These are phyloP conservation scores for Globisporangium rhizosaccharum DNA, from an alignment of 352 stramenopile genomes.

Conservation along the genomic window DNA sequence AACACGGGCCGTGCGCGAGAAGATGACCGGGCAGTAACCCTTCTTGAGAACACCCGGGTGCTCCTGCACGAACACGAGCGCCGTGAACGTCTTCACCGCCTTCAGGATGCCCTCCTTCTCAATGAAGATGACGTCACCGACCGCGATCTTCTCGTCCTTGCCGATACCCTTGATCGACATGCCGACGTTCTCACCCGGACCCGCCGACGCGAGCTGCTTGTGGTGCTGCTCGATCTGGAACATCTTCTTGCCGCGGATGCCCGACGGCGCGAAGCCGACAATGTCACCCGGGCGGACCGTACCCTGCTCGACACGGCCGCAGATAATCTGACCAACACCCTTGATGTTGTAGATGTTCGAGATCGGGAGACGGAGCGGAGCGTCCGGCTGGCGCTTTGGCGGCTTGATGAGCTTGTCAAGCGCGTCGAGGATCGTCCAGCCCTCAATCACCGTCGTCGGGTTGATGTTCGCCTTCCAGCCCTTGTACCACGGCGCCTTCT, in stretches of 20 bases:
- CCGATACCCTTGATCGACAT: slow-evolving; percentile 78
- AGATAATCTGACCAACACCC: slow-evolving; percentile 75
- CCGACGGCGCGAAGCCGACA: slow-evolving; percentile 56
- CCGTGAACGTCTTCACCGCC: slow-evolving; percentile 64
- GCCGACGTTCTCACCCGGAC: slow-evolving; percentile 73
- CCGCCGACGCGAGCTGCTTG: slow-evolving; percentile 52
- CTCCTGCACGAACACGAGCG: slow-evolving; percentile 71
- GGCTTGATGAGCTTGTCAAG: slow-evolving; percentile 73
- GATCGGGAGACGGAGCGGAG: slow-evolving; percentile 59
- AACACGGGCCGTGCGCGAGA: slow-evolving; percentile 82
- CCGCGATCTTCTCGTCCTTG: slow-evolving; percentile 67
- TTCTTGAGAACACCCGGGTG: slow-evolving; percentile 74
- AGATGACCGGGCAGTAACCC: slow-evolving; percentile 68
- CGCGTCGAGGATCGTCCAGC: slow-evolving; percentile 54
- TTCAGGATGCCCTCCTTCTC: slow-evolving; percentile 39
- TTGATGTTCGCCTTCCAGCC: slow-evolving; percentile 68
- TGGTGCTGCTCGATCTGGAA: slow-evolving; percentile 83
- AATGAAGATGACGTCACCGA: slow-evolving; percentile 18
- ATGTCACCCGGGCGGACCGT: slow-evolving; percentile 56
- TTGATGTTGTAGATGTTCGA: slow-evolving; percentile 86
- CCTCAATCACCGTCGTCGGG: slow-evolving; percentile 22
- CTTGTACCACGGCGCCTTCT: slow-evolving; percentile 74
- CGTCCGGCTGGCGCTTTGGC: slow-evolving; percentile 48
- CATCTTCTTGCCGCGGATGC: slow-evolving; percentile 58
- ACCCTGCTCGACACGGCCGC: slow-evolving; percentile 66